Percentiles rank a stretch among this genome's conserved stretches.
Conservation (phyloP, 2,329 filamentous ascomycete genomes). For the Tolypocladium tundrense region DNA sequence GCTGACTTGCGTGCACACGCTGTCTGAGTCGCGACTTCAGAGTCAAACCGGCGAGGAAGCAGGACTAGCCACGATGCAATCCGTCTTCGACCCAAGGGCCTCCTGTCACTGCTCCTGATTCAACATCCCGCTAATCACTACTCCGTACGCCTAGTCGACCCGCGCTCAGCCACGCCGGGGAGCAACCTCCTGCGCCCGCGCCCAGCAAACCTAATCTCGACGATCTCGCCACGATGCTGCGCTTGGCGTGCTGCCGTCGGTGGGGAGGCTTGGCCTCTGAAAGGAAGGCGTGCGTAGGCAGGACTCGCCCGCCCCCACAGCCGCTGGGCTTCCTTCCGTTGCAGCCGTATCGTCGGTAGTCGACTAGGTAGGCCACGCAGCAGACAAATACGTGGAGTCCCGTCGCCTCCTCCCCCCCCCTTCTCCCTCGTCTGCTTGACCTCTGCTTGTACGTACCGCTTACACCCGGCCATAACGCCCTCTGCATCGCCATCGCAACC, state of each 20-base stretch:
- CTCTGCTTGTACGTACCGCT: not conserved
- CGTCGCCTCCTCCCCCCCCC: not conserved
- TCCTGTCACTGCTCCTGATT: no score
- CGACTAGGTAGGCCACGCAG: not conserved
- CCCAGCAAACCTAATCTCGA: conserved; percentile 18
- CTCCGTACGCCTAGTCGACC: no score
- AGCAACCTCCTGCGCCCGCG: not conserved
- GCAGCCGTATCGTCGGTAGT: not conserved
- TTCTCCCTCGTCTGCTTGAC: not conserved
- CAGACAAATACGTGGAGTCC: not conserved
- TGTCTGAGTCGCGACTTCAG: not conserved
- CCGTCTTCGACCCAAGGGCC: no score
- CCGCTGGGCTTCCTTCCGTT: not conserved
- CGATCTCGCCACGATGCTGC: conserved; percentile 6
- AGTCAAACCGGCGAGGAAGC: not conserved
- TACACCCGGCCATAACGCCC: not conserved
- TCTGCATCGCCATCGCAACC: not conserved
- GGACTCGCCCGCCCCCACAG: conserved; percentile 1
- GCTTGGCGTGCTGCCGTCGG: not conserved
- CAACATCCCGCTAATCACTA: not conserved
- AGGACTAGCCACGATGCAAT: no score
- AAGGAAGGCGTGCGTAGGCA: not conserved
- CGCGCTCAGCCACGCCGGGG: not conserved
- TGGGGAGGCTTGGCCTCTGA: not conserved
- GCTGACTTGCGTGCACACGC: not conserved